Evolutionary conservation across 768 basidiomycete genomes (phyloP).

Genomic region (Naganishia vaughanmartiniae): DNA sequence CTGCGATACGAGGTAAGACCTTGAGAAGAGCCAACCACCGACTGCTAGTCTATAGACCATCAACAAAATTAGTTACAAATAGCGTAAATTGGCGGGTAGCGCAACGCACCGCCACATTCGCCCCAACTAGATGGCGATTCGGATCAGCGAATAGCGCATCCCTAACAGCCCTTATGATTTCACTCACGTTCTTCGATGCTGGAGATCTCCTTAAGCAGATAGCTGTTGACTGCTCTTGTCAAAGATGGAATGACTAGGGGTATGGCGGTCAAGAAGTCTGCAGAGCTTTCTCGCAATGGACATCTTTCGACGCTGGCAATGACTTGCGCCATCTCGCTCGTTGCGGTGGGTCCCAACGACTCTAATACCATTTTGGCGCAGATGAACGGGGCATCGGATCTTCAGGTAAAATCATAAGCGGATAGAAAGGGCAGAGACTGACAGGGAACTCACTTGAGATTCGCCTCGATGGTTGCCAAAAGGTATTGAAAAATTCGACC

Average conservation of each 20-base stretch:
- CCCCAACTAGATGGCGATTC: neutral
- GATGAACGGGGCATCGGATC: slow-evolving; percentile 13
- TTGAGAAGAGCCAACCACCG: slow-evolving; percentile 24
- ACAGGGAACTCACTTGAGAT: slow-evolving; percentile 6
- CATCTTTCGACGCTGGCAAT: slow-evolving; percentile 11
- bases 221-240: slow-evolving; percentile 4
- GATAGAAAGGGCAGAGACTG: neutral
- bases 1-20: slow-evolving; percentile 23
- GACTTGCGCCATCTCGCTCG: slow-evolving; percentile 16
- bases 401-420: neutral
- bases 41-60: neutral
- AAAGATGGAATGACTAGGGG: slow-evolving; percentile 21
- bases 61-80: neutral
- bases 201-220: slow-evolving; percentile 3
- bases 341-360: slow-evolving; percentile 21
- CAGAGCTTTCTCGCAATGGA: neutral
- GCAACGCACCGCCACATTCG: neutral
- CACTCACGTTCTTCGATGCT: slow-evolving; percentile 4
- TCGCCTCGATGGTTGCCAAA: slow-evolving; percentile 14
- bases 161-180: neutral
- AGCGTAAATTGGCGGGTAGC: too few species aligned
- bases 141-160: neutral
- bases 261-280: slow-evolving; percentile 15
- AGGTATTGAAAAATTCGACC: slow-evolving; percentile 11
- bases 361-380: slow-evolving; percentile 15